These are phyloP conservation scores for Talaromyces sp. DNA, from an alignment of 2,329 filamentous ascomycete species.

Conservation along the genomic window DNA sequence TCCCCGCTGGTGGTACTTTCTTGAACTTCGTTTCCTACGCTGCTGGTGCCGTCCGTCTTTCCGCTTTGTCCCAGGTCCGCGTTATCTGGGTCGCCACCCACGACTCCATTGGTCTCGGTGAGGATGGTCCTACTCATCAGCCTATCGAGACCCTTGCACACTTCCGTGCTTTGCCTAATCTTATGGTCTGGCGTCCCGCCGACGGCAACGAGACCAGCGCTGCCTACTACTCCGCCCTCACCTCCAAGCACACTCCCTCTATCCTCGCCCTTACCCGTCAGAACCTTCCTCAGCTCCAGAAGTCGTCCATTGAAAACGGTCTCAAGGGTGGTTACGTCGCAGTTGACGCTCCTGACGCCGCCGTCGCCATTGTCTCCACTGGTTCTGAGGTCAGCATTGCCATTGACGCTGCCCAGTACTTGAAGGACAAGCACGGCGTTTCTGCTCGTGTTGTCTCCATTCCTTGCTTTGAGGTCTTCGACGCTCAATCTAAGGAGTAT, in stretches of 20 bases:
- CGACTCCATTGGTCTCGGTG: constrained; percentile 98
- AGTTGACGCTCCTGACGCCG: constrained; percentile 76
- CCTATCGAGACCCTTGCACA: constrained; percentile 97
- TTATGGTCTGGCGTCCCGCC: constrained; percentile 98
- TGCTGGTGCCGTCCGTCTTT: constrained; percentile 90
- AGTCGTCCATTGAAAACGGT: constrained; percentile 81
- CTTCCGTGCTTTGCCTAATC: constrained; percentile 98
- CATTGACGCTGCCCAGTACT: constrained; percentile 85
- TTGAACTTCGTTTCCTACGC: constrained; percentile 99
- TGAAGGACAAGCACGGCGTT: constrained; percentile 83
- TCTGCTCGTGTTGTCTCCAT: constrained; percentile 90
- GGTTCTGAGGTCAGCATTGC: constrained; percentile 94
- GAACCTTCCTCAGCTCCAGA: constrained; percentile 96
- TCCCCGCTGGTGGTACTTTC: constrained; percentile 95
- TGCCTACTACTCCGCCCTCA: constrained; percentile 93
- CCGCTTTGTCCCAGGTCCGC: constrained; percentile 83
- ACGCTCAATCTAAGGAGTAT: constrained; percentile 91
- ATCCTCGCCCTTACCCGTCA: constrained; percentile 95
- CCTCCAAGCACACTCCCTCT: constrained; percentile 81
- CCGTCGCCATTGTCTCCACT: constrained; percentile 87
- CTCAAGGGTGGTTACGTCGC: constrained; percentile 94
- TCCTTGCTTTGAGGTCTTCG: constrained; percentile 96
- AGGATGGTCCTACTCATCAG: constrained; percentile 98
- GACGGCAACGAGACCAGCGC: constrained; percentile 98
- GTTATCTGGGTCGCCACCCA: constrained; percentile 95